Evolutionary conservation across 129 eudicot species (phyloP).

Genomic region (Smallanthus sonchifolius): DNA sequence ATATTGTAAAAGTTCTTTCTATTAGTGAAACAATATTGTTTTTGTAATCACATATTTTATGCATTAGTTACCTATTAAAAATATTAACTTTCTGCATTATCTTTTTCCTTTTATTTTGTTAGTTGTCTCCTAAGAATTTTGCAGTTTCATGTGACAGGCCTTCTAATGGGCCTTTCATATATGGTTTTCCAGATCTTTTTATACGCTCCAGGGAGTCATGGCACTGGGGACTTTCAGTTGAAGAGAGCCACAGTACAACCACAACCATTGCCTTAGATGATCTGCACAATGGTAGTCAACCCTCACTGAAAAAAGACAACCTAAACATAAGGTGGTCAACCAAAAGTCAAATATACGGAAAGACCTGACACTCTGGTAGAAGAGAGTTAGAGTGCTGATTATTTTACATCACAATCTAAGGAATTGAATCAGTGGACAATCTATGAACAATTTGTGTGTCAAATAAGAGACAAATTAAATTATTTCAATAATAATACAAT

Average conservation of each 20-base stretch:
- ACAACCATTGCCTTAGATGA: slow-evolving; percentile 24
- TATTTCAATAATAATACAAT: too few relatives aligned
- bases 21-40: too few relatives aligned
- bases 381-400: slow-evolving; percentile 48
- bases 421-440: slow-evolving; percentile 49
- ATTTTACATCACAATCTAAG: slow-evolving; percentile 34
- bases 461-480: too few relatives aligned
- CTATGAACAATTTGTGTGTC: too few relatives aligned
- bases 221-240: slow-evolving; percentile 72
- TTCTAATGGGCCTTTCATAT: slow-evolving; percentile 65
- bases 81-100: too few relatives aligned
- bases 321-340: slow-evolving; percentile 40
- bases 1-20: too few relatives aligned
- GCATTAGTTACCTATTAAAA: too few relatives aligned
- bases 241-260: slow-evolving; percentile 40
- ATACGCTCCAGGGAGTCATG: slow-evolving; percentile 90
- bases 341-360: slow-evolving; percentile 5
- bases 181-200: slow-evolving; percentile 76
- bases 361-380: slow-evolving; percentile 56
- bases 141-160: slow-evolving; percentile 37
- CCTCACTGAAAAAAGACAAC: slow-evolving; percentile 35
- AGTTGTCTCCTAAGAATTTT: slow-evolving; percentile 35
- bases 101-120: neutral
- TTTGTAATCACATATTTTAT: too few relatives aligned
- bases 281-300: slow-evolving; percentile 23